phyloP scores from a whole-genome alignment of 208 protist species.

The Angomonas ambiguus region DNA sequence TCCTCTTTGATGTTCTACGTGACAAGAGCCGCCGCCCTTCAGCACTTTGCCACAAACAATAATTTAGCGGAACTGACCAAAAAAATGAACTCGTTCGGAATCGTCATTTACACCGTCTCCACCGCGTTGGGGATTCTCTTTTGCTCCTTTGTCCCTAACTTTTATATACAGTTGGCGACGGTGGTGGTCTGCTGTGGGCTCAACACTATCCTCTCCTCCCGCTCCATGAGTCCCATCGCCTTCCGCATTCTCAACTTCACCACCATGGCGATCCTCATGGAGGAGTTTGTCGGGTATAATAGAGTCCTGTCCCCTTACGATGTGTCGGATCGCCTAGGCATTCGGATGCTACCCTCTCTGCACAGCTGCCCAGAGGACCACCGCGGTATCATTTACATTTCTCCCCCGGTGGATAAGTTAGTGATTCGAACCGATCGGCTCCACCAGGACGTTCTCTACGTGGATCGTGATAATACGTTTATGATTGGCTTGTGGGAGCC shows the following conservation, averaged over 20 bases:
- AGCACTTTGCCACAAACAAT: conserved; percentile 78
- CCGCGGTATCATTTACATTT: conserved; percentile 50
- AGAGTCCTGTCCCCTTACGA: conserved; percentile 50
- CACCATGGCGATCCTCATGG: conserved; percentile 56
- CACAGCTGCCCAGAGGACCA: conserved; percentile 17
- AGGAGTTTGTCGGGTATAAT: conserved; percentile 36
- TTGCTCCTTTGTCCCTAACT: conserved; percentile 56
- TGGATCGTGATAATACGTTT: conserved; percentile 52
- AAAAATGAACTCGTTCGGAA: conserved; percentile 86
- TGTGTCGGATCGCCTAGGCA: conserved; percentile 46
- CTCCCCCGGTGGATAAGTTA: conserved; percentile 57
- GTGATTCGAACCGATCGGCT: conserved; percentile 43
- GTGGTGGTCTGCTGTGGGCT: conserved; percentile 56
- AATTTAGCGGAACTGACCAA: conserved; percentile 84
- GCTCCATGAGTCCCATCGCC: conserved; percentile 63
- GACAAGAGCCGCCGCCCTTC: conserved; percentile 61
- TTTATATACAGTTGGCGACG: conserved; percentile 62
- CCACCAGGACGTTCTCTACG: conserved; percentile 64
- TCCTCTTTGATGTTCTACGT: conserved; percentile 83
- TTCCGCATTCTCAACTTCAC: conserved; percentile 75
- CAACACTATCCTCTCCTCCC: conserved; percentile 58
- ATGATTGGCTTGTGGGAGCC: conserved; percentile 69
- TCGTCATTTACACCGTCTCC: conserved; percentile 74
- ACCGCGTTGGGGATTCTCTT: conserved; percentile 74
- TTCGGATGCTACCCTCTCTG: conserved; percentile 31